Percentiles rank a stretch among this genome's conserved stretches.
These are phyloP conservation scores for Pyrenophora tritici-repentis DNA, from an alignment of 2,329 filamentous ascomycete species.

Conservation along the genomic window DNA sequence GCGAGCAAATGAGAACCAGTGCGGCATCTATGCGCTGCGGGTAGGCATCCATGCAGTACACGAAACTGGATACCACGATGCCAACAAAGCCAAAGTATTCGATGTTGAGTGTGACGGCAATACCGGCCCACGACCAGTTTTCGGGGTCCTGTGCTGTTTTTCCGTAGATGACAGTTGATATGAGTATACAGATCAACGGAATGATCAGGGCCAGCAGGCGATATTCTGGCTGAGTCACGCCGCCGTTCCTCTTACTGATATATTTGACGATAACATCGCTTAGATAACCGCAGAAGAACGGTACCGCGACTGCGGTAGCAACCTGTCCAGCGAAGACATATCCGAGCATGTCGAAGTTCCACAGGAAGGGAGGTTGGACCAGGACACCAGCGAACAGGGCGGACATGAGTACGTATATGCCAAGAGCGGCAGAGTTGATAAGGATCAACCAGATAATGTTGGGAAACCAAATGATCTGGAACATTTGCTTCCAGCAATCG, in stretches of 20 bases:
- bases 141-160: slow-evolving; percentile 10
- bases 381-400: slow-evolving; percentile 15
- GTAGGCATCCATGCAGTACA: slow-evolving; percentile 18
- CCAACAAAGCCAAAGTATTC: slow-evolving; percentile 20
- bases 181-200: slow-evolving; percentile 9
- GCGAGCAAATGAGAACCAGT: slow-evolving; percentile 16
- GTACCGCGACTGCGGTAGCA: slow-evolving; percentile 11
- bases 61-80: slow-evolving; percentile 11
- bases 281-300: slow-evolving; percentile 15
- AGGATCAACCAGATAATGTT: slow-evolving; percentile 15
- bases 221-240: slow-evolving; percentile 12
- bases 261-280: slow-evolving; percentile 9
- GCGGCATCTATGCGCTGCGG: slow-evolving; percentile 17
- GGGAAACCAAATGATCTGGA: slow-evolving; percentile 18
- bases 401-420: slow-evolving; percentile 18
- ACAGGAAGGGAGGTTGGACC: slow-evolving; percentile 12
- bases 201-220: slow-evolving; percentile 11
- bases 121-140: slow-evolving; percentile 15
- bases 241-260: slow-evolving; percentile 7
- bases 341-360: slow-evolving; percentile 14
- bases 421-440: slow-evolving; percentile 12
- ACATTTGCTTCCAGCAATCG: slow-evolving; percentile 18
- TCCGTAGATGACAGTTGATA: slow-evolving; percentile 15
- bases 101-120: slow-evolving; percentile 14
- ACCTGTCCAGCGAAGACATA: slow-evolving; percentile 18